These are phyloP conservation scores for Solanum paucissectum DNA, from an alignment of 257 asterid genomes.

Conservation along the genomic window DNA sequence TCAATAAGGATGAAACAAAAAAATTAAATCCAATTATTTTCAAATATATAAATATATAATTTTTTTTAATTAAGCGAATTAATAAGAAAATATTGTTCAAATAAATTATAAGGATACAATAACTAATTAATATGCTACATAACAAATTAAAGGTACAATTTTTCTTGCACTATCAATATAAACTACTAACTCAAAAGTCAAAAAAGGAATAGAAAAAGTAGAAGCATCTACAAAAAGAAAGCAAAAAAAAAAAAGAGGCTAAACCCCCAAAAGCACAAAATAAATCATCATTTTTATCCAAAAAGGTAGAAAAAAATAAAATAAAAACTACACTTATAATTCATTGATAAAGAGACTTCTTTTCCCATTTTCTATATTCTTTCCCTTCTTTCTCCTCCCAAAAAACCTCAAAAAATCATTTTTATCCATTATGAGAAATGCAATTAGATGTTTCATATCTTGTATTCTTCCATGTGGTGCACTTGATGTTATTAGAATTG, in stretches of 20 bases:
- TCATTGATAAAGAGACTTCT: conserved; percentile 11
- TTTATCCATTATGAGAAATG: conserved; percentile 38
- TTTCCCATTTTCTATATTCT: conserved; percentile 3
- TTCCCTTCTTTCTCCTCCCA: neutral
- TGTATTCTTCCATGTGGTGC: conserved; percentile 98
- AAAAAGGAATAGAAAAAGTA: conserved; percentile 9
- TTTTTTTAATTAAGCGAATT: neutral
- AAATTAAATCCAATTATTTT: neutral
- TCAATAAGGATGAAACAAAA: neutral
- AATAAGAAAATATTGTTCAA: neutral
- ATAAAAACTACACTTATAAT: neutral
- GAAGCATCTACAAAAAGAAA: neutral
- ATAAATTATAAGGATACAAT: neutral
- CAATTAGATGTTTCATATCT: conserved; percentile 83
- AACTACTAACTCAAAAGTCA: neutral
- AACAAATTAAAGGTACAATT: neutral
- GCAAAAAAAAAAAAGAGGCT: neutral
- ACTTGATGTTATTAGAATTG: conserved; percentile 85
- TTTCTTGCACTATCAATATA: neutral
- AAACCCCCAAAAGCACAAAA: conserved; percentile 14
- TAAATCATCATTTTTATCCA: conserved; percentile 12
- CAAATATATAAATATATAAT: neutral
- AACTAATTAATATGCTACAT: neutral
- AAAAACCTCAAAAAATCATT: neutral
- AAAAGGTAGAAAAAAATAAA: neutral